These are phyloP conservation scores for Nemania sp. DNA, from an alignment of 2,329 filamentous ascomycete genomes.

Conservation along the genomic window DNA sequence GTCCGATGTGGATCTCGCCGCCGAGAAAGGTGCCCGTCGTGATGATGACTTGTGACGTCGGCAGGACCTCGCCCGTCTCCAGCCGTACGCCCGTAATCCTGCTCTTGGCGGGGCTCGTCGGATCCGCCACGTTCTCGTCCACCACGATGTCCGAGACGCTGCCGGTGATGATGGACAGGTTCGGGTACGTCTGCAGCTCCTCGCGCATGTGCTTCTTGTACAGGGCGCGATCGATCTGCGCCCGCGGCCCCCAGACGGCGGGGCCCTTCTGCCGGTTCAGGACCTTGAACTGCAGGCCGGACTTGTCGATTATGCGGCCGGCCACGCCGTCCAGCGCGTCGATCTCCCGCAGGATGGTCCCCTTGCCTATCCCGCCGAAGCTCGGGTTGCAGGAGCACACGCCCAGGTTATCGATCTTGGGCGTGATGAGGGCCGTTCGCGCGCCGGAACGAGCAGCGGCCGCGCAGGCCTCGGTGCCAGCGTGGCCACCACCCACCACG, in stretches of 20 bases:
- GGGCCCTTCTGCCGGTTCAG: conserved; percentile 89
- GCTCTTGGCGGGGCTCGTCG: conserved; percentile 56
- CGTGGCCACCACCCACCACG: conserved; percentile 94
- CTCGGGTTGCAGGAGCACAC: conserved; percentile 45
- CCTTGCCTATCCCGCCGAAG: conserved; percentile 98
- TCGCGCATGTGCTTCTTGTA: conserved; percentile 92
- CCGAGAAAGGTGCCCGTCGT: conserved; percentile 95
- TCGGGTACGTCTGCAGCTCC: conserved; percentile 77
- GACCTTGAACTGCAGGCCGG: conserved; percentile 90
- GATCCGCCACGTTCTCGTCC: conserved; percentile 57
- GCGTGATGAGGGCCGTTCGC: conserved; percentile 86
- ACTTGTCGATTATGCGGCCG: conserved; percentile 87
- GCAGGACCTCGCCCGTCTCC: conserved; percentile 83
- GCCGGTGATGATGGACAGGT: conserved; percentile 79
- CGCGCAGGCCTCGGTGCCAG: conserved; percentile 89
- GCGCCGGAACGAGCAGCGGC: conserved; percentile 89
- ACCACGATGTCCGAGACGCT: conserved; percentile 92
- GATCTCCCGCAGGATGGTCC: conserved; percentile 92
- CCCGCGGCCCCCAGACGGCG: conserved; percentile 94
- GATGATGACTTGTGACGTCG: conserved; percentile 82
- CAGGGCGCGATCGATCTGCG: conserved; percentile 89
- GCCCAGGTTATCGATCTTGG: conserved; percentile 50
- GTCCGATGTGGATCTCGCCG: conserved; percentile 93
- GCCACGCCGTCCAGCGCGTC: conserved; percentile 92
- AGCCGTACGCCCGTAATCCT: conserved; percentile 84